phyloP scores from a whole-genome alignment of 208 protist species.

The Histomonas meleagridis region DNA sequence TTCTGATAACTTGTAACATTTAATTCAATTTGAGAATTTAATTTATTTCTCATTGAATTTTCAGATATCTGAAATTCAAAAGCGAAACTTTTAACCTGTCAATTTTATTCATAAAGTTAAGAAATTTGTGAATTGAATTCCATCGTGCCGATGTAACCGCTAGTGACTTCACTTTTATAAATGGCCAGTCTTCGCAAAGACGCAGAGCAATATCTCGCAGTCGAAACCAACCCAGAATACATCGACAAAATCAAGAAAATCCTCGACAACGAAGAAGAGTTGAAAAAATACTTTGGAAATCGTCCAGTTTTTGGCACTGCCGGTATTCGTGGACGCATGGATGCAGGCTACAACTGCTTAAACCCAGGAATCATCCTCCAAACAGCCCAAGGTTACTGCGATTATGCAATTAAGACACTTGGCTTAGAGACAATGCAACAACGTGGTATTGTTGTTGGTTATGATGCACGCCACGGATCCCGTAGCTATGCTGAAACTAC shows the following conservation, averaged over 20 bases:
- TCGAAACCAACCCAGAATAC: neutral
- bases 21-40: no score
- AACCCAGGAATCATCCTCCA: neutral
- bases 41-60: no score
- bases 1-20: no score
- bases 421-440: neutral
- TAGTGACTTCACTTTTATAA: neutral
- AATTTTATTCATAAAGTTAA: no score
- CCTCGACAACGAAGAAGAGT: neutral
- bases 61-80: no score
- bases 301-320: constrained; percentile 31
- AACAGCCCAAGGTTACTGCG: constrained; percentile 15
- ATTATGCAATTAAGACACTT: neutral
- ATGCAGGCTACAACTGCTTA: neutral
- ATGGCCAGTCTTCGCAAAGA: neutral
- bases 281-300: constrained; percentile 20
- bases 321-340: neutral
- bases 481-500: constrained; percentile 25
- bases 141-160: no score
- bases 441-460: neutral
- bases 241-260: neutral
- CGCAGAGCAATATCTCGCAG: neutral
- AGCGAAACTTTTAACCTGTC: no score
- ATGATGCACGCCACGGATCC: neutral
- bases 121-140: no score